phyloP scores from a whole-genome alignment of 176 grass and related monocot genomes.

The Lolium perenne region DNA sequence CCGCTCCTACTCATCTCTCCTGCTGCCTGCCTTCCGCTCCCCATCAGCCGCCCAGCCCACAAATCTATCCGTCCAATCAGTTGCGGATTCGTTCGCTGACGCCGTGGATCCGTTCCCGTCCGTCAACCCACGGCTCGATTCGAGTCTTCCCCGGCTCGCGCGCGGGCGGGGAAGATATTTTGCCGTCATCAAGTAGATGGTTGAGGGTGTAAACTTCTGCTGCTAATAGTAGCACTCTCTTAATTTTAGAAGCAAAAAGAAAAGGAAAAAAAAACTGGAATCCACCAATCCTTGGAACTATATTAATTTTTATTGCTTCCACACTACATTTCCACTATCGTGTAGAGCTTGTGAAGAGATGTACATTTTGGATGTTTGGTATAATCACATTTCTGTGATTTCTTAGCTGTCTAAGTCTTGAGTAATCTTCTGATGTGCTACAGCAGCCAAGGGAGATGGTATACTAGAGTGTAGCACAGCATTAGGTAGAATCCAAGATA shows the following conservation, averaged over 20 bases:
- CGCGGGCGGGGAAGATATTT: no score
- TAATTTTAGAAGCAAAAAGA: no score
- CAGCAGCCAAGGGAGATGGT: not conserved
- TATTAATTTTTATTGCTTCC: not conserved
- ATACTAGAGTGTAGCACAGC: not conserved
- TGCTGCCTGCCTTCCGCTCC: not conserved
- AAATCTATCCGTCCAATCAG: not conserved
- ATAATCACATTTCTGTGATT: not conserved
- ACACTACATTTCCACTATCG: not conserved
- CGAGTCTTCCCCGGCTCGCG: not conserved
- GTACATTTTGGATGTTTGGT: not conserved
- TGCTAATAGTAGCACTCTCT: no score
- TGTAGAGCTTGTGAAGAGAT: slow-evolving; percentile 3
- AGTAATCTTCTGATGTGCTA: slow-evolving; percentile 8
- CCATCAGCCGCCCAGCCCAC: not conserved
- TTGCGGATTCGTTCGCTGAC: not conserved
- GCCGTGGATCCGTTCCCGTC: slow-evolving; percentile 20
- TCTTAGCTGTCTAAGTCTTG: not conserved
- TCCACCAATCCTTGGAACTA: not conserved
- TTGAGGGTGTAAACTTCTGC: no score
- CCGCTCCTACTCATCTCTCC: not conserved
- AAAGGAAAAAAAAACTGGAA: no score
- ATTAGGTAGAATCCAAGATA: not conserved
- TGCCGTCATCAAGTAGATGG: no score
- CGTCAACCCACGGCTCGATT: not conserved